phyloP scores from a whole-genome alignment of 2,329 filamentous ascomycete genomes.

The Fusarium sp. region DNA sequence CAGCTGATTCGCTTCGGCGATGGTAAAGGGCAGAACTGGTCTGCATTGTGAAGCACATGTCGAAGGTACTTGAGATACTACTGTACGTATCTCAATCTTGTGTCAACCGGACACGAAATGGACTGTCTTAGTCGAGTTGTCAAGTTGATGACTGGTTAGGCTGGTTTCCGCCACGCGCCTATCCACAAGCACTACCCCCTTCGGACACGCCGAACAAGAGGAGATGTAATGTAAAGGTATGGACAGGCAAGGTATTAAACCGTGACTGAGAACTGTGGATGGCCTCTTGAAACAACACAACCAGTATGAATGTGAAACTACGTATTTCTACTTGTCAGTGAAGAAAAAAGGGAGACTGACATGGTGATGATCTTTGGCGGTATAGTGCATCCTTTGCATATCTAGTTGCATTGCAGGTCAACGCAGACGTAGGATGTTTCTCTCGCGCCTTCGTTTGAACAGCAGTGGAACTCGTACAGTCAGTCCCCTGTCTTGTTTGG shows the following conservation, averaged over 20 bases:
- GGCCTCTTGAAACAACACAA: constrained; percentile 15
- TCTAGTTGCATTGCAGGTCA: constrained; percentile 12
- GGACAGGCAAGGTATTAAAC: constrained; percentile 3
- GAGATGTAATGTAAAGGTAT: constrained; percentile 10
- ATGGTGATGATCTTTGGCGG: constrained; percentile 19
- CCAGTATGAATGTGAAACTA: constrained; percentile 4
- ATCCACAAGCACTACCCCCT: constrained; percentile 37
- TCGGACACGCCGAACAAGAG: constrained; percentile 36
- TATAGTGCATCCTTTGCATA: constrained; percentile 1
- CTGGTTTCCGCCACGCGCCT: constrained; percentile 33
- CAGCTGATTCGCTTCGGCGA: constrained; percentile 3
- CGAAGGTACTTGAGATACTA: constrained; percentile 10
- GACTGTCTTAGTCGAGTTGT: constrained; percentile 17
- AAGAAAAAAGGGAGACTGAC: constrained; percentile 1
- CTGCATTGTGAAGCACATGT: constrained; percentile 19
- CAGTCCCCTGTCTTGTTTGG: constrained; percentile 6
- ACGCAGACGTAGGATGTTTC: constrained; percentile 8
- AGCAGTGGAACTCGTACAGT: constrained; percentile 25
- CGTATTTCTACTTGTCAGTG: not conserved
- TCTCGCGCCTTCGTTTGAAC: constrained; percentile 29
- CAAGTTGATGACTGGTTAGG: constrained; percentile 29
- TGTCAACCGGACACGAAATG: not conserved
- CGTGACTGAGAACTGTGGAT: not conserved
- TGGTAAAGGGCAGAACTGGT: not conserved
- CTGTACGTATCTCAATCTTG: not conserved